Evolutionary conservation across 108 stramenopile species (phyloP).

Genomic region (Fistulifera solaris): DNA sequence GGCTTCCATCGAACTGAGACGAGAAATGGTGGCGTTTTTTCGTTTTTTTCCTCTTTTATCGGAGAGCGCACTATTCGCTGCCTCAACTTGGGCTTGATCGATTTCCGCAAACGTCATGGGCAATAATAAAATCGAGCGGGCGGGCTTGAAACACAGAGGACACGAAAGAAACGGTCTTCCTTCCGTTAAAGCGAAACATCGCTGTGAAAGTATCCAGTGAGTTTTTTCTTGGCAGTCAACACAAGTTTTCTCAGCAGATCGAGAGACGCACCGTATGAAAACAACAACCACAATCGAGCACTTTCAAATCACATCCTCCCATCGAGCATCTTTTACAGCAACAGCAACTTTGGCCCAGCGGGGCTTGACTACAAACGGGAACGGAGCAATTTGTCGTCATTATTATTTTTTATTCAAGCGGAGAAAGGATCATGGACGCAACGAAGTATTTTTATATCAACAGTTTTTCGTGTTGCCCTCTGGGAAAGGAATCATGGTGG

Average conservation of each 20-base stretch:
- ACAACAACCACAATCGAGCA: conserved; percentile 8
- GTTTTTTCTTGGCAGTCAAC: not conserved
- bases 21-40: conserved; percentile 43
- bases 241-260: not conserved
- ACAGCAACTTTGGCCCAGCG: conserved; percentile 8
- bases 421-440: too few species aligned
- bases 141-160: conserved; percentile 20
- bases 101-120: conserved; percentile 48
- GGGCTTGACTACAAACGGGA: conserved; percentile 4
- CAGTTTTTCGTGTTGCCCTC: too few species aligned
- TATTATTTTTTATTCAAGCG: too few species aligned
- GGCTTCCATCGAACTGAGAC: conserved; percentile 24
- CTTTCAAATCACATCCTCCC: conserved; percentile 13
- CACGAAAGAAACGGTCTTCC: conserved; percentile 13
- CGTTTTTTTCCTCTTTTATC: conserved; percentile 44
- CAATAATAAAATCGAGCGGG: conserved; percentile 18
- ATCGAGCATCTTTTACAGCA: conserved; percentile 12
- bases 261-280: conserved; percentile 10
- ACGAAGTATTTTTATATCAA: too few species aligned
- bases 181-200: conserved; percentile 24
- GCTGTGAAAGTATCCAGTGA: conserved; percentile 8
- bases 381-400: too few species aligned
- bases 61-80: conserved; percentile 28
- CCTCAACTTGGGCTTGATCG: conserved; percentile 34
- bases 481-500: too few species aligned